phyloP scores from a whole-genome alignment of 2,329 filamentous ascomycete genomes.

The Bipolaris zeicola region DNA sequence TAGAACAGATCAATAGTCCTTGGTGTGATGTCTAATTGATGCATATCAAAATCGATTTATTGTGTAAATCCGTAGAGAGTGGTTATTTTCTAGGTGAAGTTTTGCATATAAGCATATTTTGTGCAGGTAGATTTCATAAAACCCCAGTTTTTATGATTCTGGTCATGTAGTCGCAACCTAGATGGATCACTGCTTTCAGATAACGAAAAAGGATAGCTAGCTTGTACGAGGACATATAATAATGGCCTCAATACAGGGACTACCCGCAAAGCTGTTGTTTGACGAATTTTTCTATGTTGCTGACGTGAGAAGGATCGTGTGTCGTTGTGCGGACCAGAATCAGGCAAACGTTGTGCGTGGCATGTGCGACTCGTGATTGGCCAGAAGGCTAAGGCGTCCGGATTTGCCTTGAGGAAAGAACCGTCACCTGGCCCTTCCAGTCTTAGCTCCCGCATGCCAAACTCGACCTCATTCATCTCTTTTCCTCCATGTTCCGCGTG shows the following conservation, averaged over 20 bases:
- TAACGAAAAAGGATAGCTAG: neutral
- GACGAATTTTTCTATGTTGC: neutral
- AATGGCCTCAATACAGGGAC: neutral
- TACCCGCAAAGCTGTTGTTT: neutral
- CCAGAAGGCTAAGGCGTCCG: conserved; percentile 1
- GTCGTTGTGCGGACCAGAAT: conserved; percentile 19
- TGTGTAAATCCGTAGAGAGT: no score
- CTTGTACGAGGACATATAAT: no score
- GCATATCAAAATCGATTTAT: no score
- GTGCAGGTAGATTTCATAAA: no score
- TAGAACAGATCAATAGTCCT: no score
- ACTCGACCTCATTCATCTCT: conserved; percentile 3
- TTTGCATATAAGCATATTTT: no score
- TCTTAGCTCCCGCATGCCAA: conserved; percentile 15
- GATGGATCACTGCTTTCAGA: neutral
- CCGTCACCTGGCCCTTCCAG: neutral
- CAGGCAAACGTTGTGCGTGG: conserved; percentile 13
- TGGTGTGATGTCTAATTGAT: no score
- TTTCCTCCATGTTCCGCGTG: neutral
- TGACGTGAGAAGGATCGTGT: neutral
- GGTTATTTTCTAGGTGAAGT: no score
- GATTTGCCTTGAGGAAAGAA: conserved; percentile 9
- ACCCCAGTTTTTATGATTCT: no score
- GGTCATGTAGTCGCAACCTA: no score
- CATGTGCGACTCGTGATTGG: conserved; percentile 16